phyloP scores from a whole-genome alignment of 257 asterid genomes.

The Nemophila menziesii region DNA sequence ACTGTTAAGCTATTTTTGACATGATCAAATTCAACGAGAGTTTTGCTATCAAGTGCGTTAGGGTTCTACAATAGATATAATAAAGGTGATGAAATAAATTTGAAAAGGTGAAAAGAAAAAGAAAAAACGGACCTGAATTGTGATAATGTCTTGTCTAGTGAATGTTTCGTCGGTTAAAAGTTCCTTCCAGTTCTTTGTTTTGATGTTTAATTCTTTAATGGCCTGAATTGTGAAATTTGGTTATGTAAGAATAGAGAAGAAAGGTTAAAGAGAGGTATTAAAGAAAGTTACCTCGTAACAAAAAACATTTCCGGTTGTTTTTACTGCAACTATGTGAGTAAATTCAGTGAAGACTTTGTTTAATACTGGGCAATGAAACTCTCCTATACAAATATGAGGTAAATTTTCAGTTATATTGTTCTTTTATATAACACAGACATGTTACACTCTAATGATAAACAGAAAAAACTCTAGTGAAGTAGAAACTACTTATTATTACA shows the following conservation, averaged over 20 bases:
- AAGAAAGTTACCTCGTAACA: conserved; percentile 64
- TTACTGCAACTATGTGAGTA: conserved; percentile 88
- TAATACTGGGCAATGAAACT: conserved; percentile 82
- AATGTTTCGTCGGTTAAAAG: conserved; percentile 96
- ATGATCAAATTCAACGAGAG: conserved; percentile 77
- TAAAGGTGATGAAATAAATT: conserved; percentile 5
- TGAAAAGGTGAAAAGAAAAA: conserved; percentile 4
- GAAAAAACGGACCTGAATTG: conserved; percentile 60
- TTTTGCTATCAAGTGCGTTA: conserved; percentile 69
- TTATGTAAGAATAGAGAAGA: not conserved
- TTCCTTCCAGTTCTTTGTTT: conserved; percentile 95
- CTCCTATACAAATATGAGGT: conserved; percentile 41
- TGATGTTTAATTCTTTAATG: conserved; percentile 80
- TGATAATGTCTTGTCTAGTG: conserved; percentile 63
- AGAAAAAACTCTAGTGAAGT: not conserved
- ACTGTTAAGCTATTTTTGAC: conserved; percentile 72
- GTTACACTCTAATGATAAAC: not conserved
- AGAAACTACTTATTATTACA: not conserved
- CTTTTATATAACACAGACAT: not conserved
- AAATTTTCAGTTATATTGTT: not conserved
- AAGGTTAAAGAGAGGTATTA: conserved; percentile 1
- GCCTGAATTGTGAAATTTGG: conserved; percentile 37
- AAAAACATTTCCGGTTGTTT: conserved; percentile 88
- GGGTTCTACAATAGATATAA: conserved; percentile 54
- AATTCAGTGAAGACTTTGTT: conserved; percentile 87